phyloP scores from a whole-genome alignment of 2,329 filamentous ascomycete species.

The Alternaria dauci region DNA sequence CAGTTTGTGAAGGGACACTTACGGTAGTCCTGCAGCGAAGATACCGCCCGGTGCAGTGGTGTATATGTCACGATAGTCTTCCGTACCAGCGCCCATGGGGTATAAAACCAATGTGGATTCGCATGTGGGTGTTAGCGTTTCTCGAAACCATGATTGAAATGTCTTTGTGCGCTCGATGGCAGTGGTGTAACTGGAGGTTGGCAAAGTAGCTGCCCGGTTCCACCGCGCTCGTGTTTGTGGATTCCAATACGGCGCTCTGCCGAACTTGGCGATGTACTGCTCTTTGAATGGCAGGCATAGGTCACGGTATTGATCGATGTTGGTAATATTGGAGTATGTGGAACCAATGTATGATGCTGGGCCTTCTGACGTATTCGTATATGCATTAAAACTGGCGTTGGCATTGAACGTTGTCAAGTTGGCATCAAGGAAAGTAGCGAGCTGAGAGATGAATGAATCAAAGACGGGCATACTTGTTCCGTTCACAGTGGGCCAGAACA shows the following conservation, averaged over 20 bases:
- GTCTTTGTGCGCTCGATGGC: slow-evolving; percentile 12
- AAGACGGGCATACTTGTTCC: slow-evolving; percentile 21
- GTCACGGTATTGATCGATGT: slow-evolving; percentile 20
- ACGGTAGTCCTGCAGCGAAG: slow-evolving; percentile 8
- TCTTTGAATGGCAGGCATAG: slow-evolving; percentile 17
- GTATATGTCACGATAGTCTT: slow-evolving; percentile 19
- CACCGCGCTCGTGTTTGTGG: slow-evolving; percentile 17
- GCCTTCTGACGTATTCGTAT: slow-evolving; percentile 14
- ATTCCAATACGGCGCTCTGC: slow-evolving; percentile 22
- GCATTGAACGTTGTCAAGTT: slow-evolving; percentile 10
- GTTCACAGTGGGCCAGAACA: slow-evolving; percentile 22
- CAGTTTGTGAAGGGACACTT: not conserved
- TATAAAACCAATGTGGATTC: slow-evolving; percentile 19
- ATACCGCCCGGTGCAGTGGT: slow-evolving; percentile 4
- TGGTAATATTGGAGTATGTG: slow-evolving; percentile 22
- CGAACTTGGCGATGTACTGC: slow-evolving; percentile 16
- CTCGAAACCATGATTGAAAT: slow-evolving; percentile 15
- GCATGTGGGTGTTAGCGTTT: slow-evolving; percentile 15
- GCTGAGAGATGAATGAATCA: slow-evolving; percentile 12
- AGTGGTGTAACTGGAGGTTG: slow-evolving; percentile 9
- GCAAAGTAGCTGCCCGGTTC: slow-evolving; percentile 12
- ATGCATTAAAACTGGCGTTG: slow-evolving; percentile 20
- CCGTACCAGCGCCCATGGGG: slow-evolving; percentile 16
- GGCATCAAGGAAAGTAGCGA: slow-evolving; percentile 17
- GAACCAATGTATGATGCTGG: slow-evolving; percentile 19